phyloP scores from a whole-genome alignment of 768 basidiomycete species.

The Hericium coralloides region DNA sequence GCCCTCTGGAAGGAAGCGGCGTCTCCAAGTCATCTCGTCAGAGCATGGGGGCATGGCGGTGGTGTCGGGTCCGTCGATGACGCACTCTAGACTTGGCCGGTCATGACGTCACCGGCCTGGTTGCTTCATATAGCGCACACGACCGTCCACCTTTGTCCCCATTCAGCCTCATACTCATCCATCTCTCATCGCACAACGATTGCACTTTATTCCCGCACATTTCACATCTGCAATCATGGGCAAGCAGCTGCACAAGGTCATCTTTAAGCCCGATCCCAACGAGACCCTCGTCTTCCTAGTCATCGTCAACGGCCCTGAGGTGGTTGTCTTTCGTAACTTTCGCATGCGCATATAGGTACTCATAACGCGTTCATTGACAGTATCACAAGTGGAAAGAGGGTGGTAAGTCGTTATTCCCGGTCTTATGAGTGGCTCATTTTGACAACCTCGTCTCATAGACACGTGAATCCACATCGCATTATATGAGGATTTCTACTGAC shows the following conservation, averaged over 20 bases:
- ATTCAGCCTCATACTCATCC: neutral
- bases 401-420: conserved; percentile 39
- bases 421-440: conserved; percentile 11
- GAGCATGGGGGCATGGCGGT: no score
- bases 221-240: conserved; percentile 23
- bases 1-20: no score
- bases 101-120: neutral
- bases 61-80: no score
- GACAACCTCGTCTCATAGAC: conserved; percentile 32
- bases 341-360: neutral
- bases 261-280: conserved; percentile 72
- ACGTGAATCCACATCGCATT: conserved; percentile 39
- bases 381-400: conserved; percentile 74
- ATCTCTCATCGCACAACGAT: conserved; percentile 11
- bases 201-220: conserved; percentile 1
- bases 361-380: conserved; percentile 26
- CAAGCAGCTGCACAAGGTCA: conserved; percentile 52
- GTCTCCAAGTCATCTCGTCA: no score
- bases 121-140: conserved; percentile 7
- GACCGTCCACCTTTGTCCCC: conserved; percentile 2
- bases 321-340: conserved; percentile 23
- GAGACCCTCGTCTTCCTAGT: conserved; percentile 66
- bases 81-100: neutral
- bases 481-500: conserved; percentile 1
- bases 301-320: conserved; percentile 59